A percentile compares a stretch with the other conserved stretches of the same genome.
Conservation (phyloP, 371 early-diverging fungal species). For the Synchytrium microbalum region DNA sequence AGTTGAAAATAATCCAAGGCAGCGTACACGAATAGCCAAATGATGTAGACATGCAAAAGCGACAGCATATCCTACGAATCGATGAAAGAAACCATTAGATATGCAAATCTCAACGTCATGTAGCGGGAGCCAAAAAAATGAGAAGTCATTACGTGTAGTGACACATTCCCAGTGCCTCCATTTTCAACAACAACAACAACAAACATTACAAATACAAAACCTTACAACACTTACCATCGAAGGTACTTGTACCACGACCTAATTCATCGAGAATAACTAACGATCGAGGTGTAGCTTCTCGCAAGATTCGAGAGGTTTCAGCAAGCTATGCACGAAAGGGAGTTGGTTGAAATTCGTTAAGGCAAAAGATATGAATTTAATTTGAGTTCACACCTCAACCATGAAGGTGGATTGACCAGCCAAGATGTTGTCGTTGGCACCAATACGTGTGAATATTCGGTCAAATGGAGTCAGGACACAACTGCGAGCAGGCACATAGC, state of each 20-base stretch:
- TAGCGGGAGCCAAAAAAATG: too few relatives aligned
- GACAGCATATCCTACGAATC: conserved; percentile 65
- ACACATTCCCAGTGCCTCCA: too few relatives aligned
- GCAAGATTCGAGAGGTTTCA: conserved; percentile 92
- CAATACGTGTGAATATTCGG: conserved; percentile 94
- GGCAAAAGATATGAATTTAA: not conserved
- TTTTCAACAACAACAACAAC: too few relatives aligned
- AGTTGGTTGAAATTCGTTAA: not conserved
- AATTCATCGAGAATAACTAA: conserved; percentile 98
- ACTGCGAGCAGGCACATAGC: conserved; percentile 84
- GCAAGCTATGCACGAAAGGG: conserved; percentile 58
- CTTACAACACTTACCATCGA: too few relatives aligned
- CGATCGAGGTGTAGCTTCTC: conserved; percentile 84
- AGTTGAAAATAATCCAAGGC: conserved; percentile 92
- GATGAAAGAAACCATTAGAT: too few relatives aligned
- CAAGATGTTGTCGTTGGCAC: conserved; percentile 93
- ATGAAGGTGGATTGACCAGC: conserved; percentile 99
- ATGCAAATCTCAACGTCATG: too few relatives aligned
- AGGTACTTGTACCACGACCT: conserved; percentile 82
- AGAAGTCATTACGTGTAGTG: too few relatives aligned
- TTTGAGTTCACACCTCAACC: conserved; percentile 41
- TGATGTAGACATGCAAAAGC: conserved; percentile 91
- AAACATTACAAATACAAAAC: too few relatives aligned
- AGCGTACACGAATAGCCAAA: conserved; percentile 73
- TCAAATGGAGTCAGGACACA: conserved; percentile 86